A percentile compares a stretch with the other conserved stretches of the same genome.
phyloP scores from a whole-genome alignment of 1,284 basidiomycete species.

The Heterobasidion parviporum region DNA sequence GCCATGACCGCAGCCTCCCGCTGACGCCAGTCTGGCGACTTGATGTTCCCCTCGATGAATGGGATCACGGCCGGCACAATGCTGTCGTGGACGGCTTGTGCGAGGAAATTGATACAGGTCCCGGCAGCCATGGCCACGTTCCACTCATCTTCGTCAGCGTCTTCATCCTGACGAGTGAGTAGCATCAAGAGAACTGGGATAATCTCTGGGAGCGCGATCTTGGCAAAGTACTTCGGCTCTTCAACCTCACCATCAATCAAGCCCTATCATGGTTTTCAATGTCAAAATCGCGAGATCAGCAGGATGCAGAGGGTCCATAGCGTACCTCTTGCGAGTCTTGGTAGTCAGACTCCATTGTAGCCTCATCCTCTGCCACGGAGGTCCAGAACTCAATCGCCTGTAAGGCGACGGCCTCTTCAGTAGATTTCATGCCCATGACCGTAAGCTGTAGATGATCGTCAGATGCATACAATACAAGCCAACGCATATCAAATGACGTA shows the following conservation, averaged over 20 bases:
- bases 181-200: slow-evolving; percentile 87
- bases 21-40: slow-evolving; percentile 85
- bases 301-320: background rate
- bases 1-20: slow-evolving; percentile 98
- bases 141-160: slow-evolving; percentile 99
- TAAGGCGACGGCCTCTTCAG: slow-evolving; percentile 85
- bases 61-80: slow-evolving; percentile 94
- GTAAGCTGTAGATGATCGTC: slow-evolving; percentile 57
- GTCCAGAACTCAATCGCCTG: slow-evolving; percentile 99
- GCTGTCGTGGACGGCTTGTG: slow-evolving; percentile 84
- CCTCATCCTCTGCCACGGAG: slow-evolving; percentile 97
- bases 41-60: slow-evolving; percentile 97
- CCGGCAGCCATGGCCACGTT: slow-evolving; percentile 98
- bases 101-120: slow-evolving; percentile 84
- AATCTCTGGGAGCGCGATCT: slow-evolving; percentile 91
- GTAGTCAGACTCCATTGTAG: slow-evolving; percentile 60
- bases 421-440: slow-evolving; percentile 96
- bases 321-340: slow-evolving; percentile 75
- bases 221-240: slow-evolving; percentile 89
- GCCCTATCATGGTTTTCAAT: slow-evolving; percentile 42
- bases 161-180: slow-evolving; percentile 91
- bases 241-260: slow-evolving; percentile 85
- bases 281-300: slow-evolving; percentile 1
- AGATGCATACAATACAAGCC: background rate
- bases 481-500: slow-evolving; percentile 32